These are phyloP conservation scores for Pythium periplocum DNA, from an alignment of 352 stramenopile genomes.

Conservation along the genomic window DNA sequence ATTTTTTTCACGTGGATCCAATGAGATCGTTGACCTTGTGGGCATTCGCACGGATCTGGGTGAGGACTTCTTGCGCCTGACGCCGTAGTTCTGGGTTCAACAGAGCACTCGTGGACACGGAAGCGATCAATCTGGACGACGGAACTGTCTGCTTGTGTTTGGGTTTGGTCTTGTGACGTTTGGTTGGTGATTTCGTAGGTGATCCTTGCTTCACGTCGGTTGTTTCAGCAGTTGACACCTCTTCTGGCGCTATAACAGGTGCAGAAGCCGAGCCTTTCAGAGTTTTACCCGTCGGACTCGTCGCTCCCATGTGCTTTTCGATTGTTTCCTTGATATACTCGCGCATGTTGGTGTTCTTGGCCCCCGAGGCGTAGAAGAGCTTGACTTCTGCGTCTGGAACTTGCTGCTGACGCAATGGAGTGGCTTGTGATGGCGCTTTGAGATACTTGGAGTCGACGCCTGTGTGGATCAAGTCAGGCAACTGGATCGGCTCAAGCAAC, in stretches of 20 bases:
- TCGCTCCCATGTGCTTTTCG: constrained; percentile 22
- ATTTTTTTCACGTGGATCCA: constrained; percentile 9
- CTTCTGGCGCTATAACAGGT: background rate
- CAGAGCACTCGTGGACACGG: constrained; percentile 23
- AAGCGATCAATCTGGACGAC: constrained; percentile 4
- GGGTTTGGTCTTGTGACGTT: constrained; percentile 3
- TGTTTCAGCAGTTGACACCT: constrained; percentile 1
- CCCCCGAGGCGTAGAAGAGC: constrained; percentile 64
- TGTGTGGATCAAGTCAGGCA: constrained; percentile 59
- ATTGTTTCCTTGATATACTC: constrained; percentile 65
- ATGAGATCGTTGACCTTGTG: constrained; percentile 79
- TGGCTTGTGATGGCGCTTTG: background rate
- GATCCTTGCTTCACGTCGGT: constrained; percentile 6
- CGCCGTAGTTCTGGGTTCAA: constrained; percentile 48
- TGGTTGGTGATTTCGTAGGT: constrained; percentile 17
- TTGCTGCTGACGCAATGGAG: background rate
- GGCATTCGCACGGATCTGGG: constrained; percentile 52
- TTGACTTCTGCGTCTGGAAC: constrained; percentile 26
- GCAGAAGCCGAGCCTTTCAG: background rate
- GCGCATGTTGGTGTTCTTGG: constrained; percentile 69
- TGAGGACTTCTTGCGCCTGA: constrained; percentile 55
- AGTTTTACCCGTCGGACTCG: background rate
- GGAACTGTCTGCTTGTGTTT: constrained; percentile 5
- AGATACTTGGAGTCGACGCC: constrained; percentile 24
- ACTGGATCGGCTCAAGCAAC: constrained; percentile 51